Conservation (phyloP, 345 rosid species). For the Physaria fendleri region DNA sequence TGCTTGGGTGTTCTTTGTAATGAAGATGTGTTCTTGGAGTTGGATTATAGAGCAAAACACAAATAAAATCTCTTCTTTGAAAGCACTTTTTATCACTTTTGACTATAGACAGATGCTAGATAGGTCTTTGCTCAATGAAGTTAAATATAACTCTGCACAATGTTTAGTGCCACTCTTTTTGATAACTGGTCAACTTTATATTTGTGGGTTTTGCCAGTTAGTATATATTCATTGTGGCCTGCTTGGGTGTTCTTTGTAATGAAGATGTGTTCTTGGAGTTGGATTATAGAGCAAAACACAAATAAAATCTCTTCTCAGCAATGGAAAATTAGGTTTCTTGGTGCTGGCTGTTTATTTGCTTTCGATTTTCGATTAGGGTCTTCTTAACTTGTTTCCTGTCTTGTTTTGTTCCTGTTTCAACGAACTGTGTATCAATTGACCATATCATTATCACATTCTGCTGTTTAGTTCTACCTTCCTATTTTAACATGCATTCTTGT, state of each 20-base stretch:
- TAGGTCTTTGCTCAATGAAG: neutral
- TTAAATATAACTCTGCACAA: neutral
- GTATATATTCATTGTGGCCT: neutral
- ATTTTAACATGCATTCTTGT: neutral
- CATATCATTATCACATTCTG: too few species aligned
- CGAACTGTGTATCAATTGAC: too few species aligned
- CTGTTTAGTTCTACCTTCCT: too few species aligned
- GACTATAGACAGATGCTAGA: neutral
- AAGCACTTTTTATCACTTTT: neutral
- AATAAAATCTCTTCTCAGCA: neutral
- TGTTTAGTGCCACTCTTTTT: neutral
- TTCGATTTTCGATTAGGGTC: too few species aligned
- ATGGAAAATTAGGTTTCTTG: too few species aligned
- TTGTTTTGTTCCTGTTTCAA: neutral
- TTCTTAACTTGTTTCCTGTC: neutral
- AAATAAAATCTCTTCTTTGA: neutral
- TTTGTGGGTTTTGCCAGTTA: neutral
- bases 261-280: constrained; percentile 8
- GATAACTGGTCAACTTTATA: neutral
- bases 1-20: neutral
- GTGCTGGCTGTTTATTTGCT: too few species aligned
- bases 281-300: neutral
- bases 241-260: neutral
- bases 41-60: neutral
- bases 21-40: constrained; percentile 4